Percentiles rank a stretch among this genome's conserved stretches.
Conservation (phyloP, 1,284 basidiomycete species). For the Ustilago trichophora region DNA sequence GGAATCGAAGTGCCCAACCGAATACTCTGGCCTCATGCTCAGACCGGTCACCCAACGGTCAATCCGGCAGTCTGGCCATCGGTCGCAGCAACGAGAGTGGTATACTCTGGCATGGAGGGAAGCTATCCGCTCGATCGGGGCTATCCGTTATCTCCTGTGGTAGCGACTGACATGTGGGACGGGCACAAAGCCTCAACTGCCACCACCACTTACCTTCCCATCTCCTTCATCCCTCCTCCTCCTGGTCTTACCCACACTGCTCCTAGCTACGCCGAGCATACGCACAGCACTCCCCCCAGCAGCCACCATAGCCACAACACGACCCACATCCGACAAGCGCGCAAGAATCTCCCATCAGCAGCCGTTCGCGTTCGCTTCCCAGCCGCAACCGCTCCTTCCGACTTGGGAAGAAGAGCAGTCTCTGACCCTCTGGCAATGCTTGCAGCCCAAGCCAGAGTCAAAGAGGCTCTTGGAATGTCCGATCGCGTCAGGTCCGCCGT, state of each 20-base stretch:
- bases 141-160: background rate
- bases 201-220: constrained; percentile 11
- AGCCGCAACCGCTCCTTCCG: background rate
- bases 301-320: background rate
- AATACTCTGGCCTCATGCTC: constrained; percentile 3
- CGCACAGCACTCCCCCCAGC: background rate
- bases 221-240: constrained; percentile 12
- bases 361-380: constrained; percentile 11
- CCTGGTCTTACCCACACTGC: background rate
- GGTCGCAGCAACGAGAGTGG: background rate
- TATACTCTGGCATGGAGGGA: constrained; percentile 10
- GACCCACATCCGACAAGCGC: too few relatives aligned
- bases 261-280: background rate
- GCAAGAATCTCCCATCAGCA: background rate
- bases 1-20: constrained; percentile 9
- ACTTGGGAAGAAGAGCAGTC: constrained; percentile 6
- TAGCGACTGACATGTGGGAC: too few relatives aligned
- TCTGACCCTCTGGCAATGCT: constrained; percentile 31
- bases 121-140: constrained; percentile 1
- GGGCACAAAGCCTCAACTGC: too few relatives aligned
- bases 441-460: constrained; percentile 6
- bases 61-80: constrained; percentile 1
- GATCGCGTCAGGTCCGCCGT: constrained; percentile 21
- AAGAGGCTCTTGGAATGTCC: constrained; percentile 4
- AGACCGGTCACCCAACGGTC: background rate